These are phyloP conservation scores for Solanum gracilifrons DNA, from an alignment of 257 asterid genomes.

Conservation along the genomic window DNA sequence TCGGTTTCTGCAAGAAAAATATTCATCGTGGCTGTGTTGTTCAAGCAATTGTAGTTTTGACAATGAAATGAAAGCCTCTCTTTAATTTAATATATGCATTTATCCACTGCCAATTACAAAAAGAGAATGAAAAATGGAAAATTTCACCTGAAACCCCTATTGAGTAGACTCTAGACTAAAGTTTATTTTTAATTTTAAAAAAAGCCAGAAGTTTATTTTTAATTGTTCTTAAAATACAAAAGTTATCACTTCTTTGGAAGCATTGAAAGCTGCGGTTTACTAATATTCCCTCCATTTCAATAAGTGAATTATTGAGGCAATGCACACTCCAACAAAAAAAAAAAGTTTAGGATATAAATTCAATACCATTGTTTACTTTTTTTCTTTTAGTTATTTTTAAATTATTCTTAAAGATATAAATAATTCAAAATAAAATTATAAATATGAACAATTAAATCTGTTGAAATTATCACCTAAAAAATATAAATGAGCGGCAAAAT, in stretches of 20 bases:
- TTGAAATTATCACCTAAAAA: too few species aligned
- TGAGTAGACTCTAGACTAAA: not conserved
- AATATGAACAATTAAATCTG: too few species aligned
- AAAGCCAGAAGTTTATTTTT: too few species aligned
- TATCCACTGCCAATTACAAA: too few species aligned
- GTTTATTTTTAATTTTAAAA: not conserved
- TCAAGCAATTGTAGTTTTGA: not conserved
- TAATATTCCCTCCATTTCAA: not conserved
- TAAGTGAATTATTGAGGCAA: not conserved
- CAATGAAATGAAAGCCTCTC: not conserved
- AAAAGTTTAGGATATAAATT: too few species aligned
- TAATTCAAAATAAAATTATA: not conserved
- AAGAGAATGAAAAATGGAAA: not conserved
- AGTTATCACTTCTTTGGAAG: not conserved
- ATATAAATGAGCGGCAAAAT: too few species aligned
- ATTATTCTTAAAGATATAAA: too few species aligned
- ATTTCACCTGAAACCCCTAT: not conserved
- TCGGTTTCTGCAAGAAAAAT: not conserved
- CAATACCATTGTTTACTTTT: fast-evolving
- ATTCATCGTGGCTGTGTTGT: not conserved
- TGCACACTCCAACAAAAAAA: too few species aligned
- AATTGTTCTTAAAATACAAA: not conserved
- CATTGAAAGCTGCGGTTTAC: not conserved
- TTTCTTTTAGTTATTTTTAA: too few species aligned
- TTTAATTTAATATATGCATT: too few species aligned